Evolutionary conservation across 352 stramenopile genomes (phyloP).

Genomic region (Phytophthora ramorum): DNA sequence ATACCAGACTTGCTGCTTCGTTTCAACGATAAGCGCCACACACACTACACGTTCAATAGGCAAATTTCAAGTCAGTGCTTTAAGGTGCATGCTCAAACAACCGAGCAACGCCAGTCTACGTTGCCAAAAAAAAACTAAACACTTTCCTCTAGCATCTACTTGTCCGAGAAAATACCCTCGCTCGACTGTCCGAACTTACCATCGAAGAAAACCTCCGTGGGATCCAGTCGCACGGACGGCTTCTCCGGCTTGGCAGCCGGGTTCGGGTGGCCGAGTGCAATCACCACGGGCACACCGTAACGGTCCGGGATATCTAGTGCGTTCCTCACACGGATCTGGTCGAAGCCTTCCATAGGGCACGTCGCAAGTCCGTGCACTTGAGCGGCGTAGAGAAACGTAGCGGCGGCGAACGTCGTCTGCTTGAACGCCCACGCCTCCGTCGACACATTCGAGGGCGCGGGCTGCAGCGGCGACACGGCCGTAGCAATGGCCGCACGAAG

Average conservation of each 20-base stretch:
- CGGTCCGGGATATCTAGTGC: constrained; percentile 81
- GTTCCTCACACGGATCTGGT: constrained; percentile 66
- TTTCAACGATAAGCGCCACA: too few relatives aligned
- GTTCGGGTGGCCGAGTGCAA: constrained; percentile 72
- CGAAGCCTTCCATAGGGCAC: constrained; percentile 85
- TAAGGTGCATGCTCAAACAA: too few relatives aligned
- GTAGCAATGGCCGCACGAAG: constrained; percentile 69
- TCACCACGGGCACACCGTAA: constrained; percentile 77
- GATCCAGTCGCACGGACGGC: constrained; percentile 56
- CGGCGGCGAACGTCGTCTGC: constrained; percentile 75
- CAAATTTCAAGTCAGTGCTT: too few relatives aligned
- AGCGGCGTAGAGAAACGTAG: constrained; percentile 75
- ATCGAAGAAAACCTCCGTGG: constrained; percentile 84
- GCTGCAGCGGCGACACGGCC: constrained; percentile 66
- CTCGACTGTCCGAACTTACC: constrained; percentile 82
- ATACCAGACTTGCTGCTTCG: too few relatives aligned
- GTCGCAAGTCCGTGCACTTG: constrained; percentile 73
- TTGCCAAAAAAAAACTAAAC: not conserved
- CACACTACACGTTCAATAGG: too few relatives aligned
- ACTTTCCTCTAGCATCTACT: constrained; percentile 13
- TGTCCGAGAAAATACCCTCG: constrained; percentile 58
- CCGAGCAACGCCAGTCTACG: not conserved
- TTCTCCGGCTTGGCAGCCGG: constrained; percentile 22
- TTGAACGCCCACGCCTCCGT: constrained; percentile 86
- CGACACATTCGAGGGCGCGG: constrained; percentile 66